phyloP scores from a whole-genome alignment of 2,329 filamentous ascomycete species.

The Purpureocillium lavendulum region DNA sequence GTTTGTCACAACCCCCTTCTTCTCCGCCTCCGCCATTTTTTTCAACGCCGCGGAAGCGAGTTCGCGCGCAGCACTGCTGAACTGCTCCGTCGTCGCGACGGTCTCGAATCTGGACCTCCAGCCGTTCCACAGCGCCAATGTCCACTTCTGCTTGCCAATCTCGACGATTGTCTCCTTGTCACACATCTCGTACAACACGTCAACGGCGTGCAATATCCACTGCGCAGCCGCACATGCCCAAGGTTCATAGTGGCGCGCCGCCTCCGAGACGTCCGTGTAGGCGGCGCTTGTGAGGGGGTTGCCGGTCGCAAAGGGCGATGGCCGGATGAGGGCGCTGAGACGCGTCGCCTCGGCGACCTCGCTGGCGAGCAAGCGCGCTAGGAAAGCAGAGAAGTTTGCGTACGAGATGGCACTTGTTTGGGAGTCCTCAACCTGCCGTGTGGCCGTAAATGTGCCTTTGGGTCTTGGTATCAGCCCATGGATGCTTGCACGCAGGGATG shows the following conservation, averaged over 20 bases:
- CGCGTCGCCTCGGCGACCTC: not conserved
- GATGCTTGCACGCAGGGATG: too few species aligned
- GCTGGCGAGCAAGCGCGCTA: constrained; percentile 1
- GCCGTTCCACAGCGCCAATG: constrained; percentile 1
- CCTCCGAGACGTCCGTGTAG: not conserved
- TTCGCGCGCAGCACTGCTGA: not conserved
- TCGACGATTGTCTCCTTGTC: not conserved
- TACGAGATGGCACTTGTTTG: not conserved
- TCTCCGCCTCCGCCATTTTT: constrained; percentile 1
- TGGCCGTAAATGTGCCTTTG: not conserved
- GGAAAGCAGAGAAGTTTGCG: constrained; percentile 3
- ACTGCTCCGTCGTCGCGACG: not conserved
- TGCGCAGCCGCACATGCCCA: constrained; percentile 1
- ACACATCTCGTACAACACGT: constrained; percentile 2
- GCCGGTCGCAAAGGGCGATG: not conserved
- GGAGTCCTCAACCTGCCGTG: not conserved
- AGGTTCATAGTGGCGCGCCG: not conserved
- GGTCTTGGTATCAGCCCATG: too few species aligned
- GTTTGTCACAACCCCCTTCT: not conserved
- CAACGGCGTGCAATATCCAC: constrained; percentile 3
- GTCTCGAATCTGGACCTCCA: constrained; percentile 1
- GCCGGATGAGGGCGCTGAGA: not conserved
- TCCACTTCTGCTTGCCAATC: constrained; percentile 2
- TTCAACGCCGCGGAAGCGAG: not conserved
- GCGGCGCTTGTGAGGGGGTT: not conserved